Percentiles rank a stretch among this genome's conserved stretches.
phyloP scores from a whole-genome alignment of 768 basidiomycete genomes.

The Termitomyces sp. region DNA sequence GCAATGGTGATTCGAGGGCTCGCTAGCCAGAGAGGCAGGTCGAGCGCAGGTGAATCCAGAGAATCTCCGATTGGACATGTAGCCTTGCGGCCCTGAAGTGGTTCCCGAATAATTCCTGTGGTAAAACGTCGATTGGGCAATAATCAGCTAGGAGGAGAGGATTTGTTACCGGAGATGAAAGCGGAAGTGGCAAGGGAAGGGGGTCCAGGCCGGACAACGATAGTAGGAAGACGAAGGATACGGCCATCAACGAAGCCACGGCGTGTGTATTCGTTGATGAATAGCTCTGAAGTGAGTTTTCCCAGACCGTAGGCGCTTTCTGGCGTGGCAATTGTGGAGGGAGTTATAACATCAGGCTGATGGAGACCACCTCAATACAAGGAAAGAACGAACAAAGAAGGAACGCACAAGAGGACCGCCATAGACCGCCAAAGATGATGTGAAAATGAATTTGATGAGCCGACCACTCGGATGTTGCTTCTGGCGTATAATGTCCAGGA shows the following conservation, averaged over 20 bases:
- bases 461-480: constrained; percentile 17
- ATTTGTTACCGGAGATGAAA: constrained; percentile 47
- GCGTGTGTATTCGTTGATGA: constrained; percentile 58
- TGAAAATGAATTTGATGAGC: constrained; percentile 52
- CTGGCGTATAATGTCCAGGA: constrained; percentile 34
- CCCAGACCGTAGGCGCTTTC: constrained; percentile 56
- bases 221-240: constrained; percentile 57
- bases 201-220: constrained; percentile 52
- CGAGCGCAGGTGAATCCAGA: constrained; percentile 38
- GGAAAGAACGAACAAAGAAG: neutral
- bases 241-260: constrained; percentile 57
- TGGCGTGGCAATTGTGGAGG: constrained; percentile 49
- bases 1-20: constrained; percentile 46
- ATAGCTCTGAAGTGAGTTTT: constrained; percentile 51
- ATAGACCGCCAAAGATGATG: constrained; percentile 58
- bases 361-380: neutral
- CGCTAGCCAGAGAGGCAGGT: constrained; percentile 48
- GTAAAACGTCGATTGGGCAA: neutral
- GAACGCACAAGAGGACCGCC: constrained; percentile 44
- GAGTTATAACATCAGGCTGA: constrained; percentile 41
- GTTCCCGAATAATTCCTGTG: constrained; percentile 52
- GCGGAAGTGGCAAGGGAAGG: constrained; percentile 53
- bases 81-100: constrained; percentile 44
- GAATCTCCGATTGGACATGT: constrained; percentile 52
- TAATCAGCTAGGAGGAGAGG: neutral